Percentiles rank a stretch among this genome's conserved stretches.
Evolutionary conservation across 148 eudicot genomes (phyloP).

Genomic region (Dianthus caryophyllus): DNA sequence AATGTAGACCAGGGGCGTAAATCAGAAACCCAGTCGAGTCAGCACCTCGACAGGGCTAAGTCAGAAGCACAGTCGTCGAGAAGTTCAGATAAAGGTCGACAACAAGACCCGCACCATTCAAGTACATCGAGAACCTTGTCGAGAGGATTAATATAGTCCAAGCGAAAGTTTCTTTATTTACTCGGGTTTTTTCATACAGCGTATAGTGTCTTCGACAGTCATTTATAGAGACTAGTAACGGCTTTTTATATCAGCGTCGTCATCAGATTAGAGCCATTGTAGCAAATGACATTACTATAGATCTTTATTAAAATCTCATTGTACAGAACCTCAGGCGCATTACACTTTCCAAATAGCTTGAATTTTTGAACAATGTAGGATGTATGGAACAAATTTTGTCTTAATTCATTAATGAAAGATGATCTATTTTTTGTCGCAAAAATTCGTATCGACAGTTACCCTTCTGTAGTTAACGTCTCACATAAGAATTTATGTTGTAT

Average conservation of each 20-base stretch:
- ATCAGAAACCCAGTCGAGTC: conserved; percentile 27
- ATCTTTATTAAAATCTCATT: conserved; percentile 21
- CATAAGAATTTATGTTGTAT: too few species aligned
- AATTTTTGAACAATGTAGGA: conserved; percentile 7
- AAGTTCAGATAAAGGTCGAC: conserved; percentile 40
- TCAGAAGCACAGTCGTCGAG: conserved; percentile 41
- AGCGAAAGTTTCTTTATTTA: too few species aligned
- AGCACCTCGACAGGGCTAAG: conserved; percentile 43
- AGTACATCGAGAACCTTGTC: conserved; percentile 36
- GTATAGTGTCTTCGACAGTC: not conserved
- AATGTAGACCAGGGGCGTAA: conserved; percentile 31
- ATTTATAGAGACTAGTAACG: not conserved
- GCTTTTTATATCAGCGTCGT: not conserved
- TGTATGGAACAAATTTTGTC: conserved; percentile 6
- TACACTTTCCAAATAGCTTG: conserved; percentile 16
- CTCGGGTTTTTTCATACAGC: not conserved
- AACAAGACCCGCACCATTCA: conserved; percentile 32
- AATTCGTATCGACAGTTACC: not conserved
- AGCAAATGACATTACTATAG: conserved; percentile 4
- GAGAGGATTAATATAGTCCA: conserved; percentile 37
- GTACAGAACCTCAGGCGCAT: conserved; percentile 34
- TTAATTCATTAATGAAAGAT: not conserved
- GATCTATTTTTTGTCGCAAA: not conserved
- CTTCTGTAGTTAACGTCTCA: too few species aligned
- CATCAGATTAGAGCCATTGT: conserved; percentile 14